Evolutionary conservation across 108 stramenopile genomes (phyloP).

Genomic region (Nitzschia sp.): DNA sequence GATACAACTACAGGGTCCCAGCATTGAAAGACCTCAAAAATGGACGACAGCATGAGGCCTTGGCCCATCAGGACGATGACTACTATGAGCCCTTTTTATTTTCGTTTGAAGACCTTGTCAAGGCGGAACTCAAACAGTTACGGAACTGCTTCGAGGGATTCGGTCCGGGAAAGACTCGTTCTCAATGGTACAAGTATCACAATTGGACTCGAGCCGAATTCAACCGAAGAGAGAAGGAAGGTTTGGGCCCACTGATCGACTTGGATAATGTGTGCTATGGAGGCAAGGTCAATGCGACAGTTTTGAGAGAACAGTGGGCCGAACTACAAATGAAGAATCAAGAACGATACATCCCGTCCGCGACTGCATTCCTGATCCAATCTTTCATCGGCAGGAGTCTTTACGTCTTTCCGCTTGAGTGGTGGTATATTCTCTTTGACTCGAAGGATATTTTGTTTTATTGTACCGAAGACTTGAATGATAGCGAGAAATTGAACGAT

Average conservation of each 20-base stretch:
- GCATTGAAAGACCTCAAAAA: constrained; percentile 40
- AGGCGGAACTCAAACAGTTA: constrained; percentile 65
- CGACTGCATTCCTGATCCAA: constrained; percentile 62
- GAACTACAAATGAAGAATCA: constrained; percentile 53
- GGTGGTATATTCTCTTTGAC: constrained; percentile 78
- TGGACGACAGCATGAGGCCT: constrained; percentile 38
- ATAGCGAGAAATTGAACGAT: constrained; percentile 49
- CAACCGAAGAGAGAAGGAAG: constrained; percentile 33
- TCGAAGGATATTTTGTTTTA: constrained; percentile 57
- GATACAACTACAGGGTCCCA: constrained; percentile 78
- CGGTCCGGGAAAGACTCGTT: constrained; percentile 12
- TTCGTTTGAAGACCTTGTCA: constrained; percentile 75
- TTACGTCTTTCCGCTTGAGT: constrained; percentile 77
- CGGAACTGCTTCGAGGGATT: constrained; percentile 49
- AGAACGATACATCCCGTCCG: constrained; percentile 52
- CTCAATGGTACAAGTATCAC: constrained; percentile 9
- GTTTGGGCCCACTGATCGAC: constrained; percentile 55
- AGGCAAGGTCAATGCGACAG: constrained; percentile 29
- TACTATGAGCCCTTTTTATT: constrained; percentile 60
- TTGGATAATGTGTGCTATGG: constrained; percentile 77
- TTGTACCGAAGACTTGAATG: constrained; percentile 75
- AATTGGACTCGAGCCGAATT: constrained; percentile 35
- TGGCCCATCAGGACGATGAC: constrained; percentile 32
- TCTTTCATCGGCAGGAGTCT: constrained; percentile 72
- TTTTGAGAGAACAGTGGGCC: constrained; percentile 69